Conservation (phyloP, 495 filamentous ascomycete genomes). For the Xylaria palmicola region DNA sequence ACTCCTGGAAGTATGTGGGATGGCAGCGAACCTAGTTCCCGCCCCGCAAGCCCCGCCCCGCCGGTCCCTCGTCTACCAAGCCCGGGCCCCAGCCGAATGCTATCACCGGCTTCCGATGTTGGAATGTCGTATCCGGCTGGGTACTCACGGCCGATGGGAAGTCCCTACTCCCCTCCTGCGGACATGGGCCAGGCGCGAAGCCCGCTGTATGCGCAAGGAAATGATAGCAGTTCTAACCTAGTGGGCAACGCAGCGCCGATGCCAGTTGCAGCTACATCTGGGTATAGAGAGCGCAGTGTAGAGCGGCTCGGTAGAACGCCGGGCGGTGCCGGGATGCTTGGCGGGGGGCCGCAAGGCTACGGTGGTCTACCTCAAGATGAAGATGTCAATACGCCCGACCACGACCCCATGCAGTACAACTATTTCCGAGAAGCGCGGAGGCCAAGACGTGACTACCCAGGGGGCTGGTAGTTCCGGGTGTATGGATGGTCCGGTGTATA, state of each 20-base stretch:
- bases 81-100: slow-evolving; percentile 16
- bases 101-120: slow-evolving; percentile 24
- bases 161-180: slow-evolving; percentile 16
- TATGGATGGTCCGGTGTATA: neutral
- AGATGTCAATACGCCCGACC: slow-evolving; percentile 27
- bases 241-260: slow-evolving; percentile 45
- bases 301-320: slow-evolving; percentile 29
- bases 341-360: slow-evolving; percentile 54
- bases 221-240: slow-evolving; percentile 45
- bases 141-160: slow-evolving; percentile 25
- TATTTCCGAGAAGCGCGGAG: slow-evolving; percentile 36
- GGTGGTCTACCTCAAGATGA: slow-evolving; percentile 49
- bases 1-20: slow-evolving; percentile 58
- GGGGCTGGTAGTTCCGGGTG: slow-evolving; percentile 6
- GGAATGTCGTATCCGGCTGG: slow-evolving; percentile 30
- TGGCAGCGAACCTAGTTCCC: slow-evolving; percentile 37
- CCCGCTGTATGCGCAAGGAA: slow-evolving; percentile 40
- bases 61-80: slow-evolving; percentile 23
- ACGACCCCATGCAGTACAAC: slow-evolving; percentile 36
- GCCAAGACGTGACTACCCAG: slow-evolving; percentile 11
- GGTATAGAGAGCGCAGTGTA: slow-evolving; percentile 36
- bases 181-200: slow-evolving; percentile 26
- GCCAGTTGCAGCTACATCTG: slow-evolving; percentile 41
- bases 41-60: slow-evolving; percentile 41
- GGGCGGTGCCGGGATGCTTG: slow-evolving; percentile 42